phyloP scores from a whole-genome alignment of 108 stramenopile genomes.

The Cyclotella sp. region DNA sequence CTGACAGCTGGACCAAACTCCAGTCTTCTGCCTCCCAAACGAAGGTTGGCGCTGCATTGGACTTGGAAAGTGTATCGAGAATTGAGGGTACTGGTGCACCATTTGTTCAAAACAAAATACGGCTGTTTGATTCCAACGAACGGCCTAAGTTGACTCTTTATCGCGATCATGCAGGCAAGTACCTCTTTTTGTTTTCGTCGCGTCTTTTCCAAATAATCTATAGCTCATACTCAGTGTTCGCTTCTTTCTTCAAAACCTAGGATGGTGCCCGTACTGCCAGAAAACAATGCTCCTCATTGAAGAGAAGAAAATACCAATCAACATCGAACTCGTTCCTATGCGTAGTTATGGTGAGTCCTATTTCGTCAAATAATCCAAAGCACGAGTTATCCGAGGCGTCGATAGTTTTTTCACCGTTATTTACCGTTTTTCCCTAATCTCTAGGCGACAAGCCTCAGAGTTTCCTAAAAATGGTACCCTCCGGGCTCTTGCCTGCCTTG shows the following conservation, averaged over 20 bases:
- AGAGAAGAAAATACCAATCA: conserved; percentile 90
- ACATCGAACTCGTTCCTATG: conserved; percentile 93
- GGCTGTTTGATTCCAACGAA: conserved; percentile 59
- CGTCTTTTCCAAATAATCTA: background rate
- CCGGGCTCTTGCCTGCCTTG: conserved; percentile 89
- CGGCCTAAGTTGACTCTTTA: conserved; percentile 70
- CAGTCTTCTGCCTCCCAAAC: conserved; percentile 49
- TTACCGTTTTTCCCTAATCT: background rate
- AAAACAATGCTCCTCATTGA: conserved; percentile 88
- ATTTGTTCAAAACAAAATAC: conserved; percentile 76
- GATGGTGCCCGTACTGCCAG: conserved; percentile 64
- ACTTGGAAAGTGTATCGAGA: conserved; percentile 61
- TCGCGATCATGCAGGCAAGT: conserved; percentile 82
- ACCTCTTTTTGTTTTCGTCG: conserved; percentile 1
- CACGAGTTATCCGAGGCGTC: no score
- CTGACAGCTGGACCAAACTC: conserved; percentile 42
- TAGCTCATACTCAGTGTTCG: background rate
- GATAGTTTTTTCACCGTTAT: background rate
- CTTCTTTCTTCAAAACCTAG: background rate
- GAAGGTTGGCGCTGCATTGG: conserved; percentile 69
- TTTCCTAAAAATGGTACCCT: conserved; percentile 87
- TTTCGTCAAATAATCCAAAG: background rate
- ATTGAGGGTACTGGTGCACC: conserved; percentile 64
- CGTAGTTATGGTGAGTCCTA: conserved; percentile 68
- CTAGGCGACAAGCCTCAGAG: conserved; percentile 82